Conservation (phyloP, 805 yeast genomes). For the Maudiozyma turicensis region DNA sequence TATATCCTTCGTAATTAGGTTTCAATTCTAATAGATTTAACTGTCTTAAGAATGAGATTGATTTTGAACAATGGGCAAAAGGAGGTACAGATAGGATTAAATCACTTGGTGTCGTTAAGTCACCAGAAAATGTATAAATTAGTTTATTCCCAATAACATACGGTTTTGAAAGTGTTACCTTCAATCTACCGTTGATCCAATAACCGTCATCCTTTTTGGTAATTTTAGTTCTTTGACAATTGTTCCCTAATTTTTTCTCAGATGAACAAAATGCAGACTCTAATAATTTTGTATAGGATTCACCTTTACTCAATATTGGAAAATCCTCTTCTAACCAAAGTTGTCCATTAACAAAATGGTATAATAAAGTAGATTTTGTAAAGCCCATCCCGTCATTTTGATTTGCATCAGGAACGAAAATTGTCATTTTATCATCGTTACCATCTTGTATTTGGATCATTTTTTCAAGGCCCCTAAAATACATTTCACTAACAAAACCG, state of each 20-base stretch:
- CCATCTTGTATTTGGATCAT: conserved; percentile 32
- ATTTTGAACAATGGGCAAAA: conserved; percentile 50
- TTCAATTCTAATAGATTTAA: conserved; percentile 43
- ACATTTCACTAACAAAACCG: conserved; percentile 58
- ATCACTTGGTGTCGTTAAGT: conserved; percentile 52
- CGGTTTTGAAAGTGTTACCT: conserved; percentile 35
- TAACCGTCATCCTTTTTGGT: conserved; percentile 21
- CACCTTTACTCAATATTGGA: conserved; percentile 1
- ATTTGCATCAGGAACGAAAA: conserved; percentile 42
- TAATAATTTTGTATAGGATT: conserved; percentile 28
- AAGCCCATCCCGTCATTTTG: conserved; percentile 28
- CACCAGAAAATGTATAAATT: conserved; percentile 57
- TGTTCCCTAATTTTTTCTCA: conserved; percentile 42
- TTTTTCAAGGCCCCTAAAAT: conserved; percentile 45
- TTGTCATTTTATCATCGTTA: conserved; percentile 39
- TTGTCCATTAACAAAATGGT: conserved; percentile 43
- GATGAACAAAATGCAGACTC: conserved; percentile 46
- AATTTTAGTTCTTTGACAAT: conserved; percentile 54
- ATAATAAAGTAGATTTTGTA: conserved; percentile 37
- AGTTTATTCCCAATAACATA: conserved; percentile 49
- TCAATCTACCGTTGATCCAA: conserved; percentile 47
- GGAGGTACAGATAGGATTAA: conserved; percentile 60
- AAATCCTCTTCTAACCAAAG: conserved; percentile 16
- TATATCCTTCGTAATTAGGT: conserved; percentile 53
- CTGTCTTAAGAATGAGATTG: conserved; percentile 47